phyloP scores from a whole-genome alignment of 176 grass and related monocot species.

The Rhynchospora tenuis region DNA sequence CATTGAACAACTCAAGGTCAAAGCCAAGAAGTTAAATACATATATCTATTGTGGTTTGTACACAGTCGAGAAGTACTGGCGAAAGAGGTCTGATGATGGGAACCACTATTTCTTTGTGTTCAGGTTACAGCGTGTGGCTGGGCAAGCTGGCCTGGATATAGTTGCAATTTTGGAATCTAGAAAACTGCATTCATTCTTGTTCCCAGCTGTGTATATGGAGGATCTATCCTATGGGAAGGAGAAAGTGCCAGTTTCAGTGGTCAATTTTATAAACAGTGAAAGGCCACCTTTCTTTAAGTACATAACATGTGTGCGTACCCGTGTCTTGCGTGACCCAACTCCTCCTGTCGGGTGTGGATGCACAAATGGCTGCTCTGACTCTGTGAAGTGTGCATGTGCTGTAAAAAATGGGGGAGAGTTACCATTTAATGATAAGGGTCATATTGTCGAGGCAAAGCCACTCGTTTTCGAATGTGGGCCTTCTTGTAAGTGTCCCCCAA shows the following conservation, averaged over 20 bases:
- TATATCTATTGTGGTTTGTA: constrained; percentile 85
- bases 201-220: constrained; percentile 38
- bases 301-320: constrained; percentile 42
- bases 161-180: constrained; percentile 40
- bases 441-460: constrained; percentile 57
- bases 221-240: constrained; percentile 73
- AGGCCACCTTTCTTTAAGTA: constrained; percentile 45
- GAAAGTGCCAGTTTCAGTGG: constrained; percentile 62
- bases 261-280: constrained; percentile 56
- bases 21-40: constrained; percentile 31
- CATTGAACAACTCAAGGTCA: constrained; percentile 20
- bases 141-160: constrained; percentile 55
- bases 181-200: constrained; percentile 27
- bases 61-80: constrained; percentile 69
- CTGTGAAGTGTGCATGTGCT: constrained; percentile 50
- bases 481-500: constrained; percentile 72
- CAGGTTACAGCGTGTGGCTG: constrained; percentile 52
- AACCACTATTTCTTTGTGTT: constrained; percentile 50
- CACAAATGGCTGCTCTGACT: constrained; percentile 57
- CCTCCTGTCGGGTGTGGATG: constrained; percentile 46
- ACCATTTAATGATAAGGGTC: constrained; percentile 57
- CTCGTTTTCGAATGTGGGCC: constrained; percentile 84
- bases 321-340: constrained; percentile 24
- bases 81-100: constrained; percentile 34
- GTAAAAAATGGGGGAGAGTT: constrained; percentile 72